Conservation (phyloP, 2,329 filamentous ascomycete genomes). For the Penicillium concentricum region DNA sequence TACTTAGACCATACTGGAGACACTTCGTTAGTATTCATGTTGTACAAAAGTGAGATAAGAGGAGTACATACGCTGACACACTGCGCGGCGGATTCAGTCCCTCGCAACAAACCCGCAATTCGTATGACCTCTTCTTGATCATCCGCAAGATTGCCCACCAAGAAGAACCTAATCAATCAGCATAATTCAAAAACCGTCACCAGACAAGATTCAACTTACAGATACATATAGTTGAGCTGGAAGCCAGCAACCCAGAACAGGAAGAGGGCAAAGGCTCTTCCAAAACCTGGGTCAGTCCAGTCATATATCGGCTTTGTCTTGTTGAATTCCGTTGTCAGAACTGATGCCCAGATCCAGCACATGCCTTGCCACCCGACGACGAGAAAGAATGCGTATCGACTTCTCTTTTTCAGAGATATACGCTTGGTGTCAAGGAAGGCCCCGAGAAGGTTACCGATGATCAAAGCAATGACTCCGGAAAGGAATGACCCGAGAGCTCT, state of each 20-base stretch:
- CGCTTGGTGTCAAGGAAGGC: slow-evolving; percentile 61
- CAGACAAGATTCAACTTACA: slow-evolving; percentile 45
- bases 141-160: slow-evolving; percentile 64
- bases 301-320: slow-evolving; percentile 61
- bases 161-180: slow-evolving; percentile 58
- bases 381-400: slow-evolving; percentile 56
- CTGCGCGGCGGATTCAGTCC: slow-evolving; percentile 71
- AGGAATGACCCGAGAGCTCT: slow-evolving; percentile 70
- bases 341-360: slow-evolving; percentile 71
- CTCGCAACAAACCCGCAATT: slow-evolving; percentile 65
- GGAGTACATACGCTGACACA: slow-evolving; percentile 57
- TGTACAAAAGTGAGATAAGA: background rate
- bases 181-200: background rate
- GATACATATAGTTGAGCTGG: slow-evolving; percentile 71
- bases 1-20: slow-evolving; percentile 61
- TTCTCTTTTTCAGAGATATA: slow-evolving; percentile 55
- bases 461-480: slow-evolving; percentile 65
- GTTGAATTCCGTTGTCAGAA: slow-evolving; percentile 62
- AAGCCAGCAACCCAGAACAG: slow-evolving; percentile 67
- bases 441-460: slow-evolving; percentile 65
- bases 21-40: background rate
- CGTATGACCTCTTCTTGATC: slow-evolving; percentile 65
- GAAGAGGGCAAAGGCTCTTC: slow-evolving; percentile 65
- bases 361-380: slow-evolving; percentile 57
- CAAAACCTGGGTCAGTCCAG: slow-evolving; percentile 64